Evolutionary conservation across 106 monocot species (phyloP), one percentile per base, ranked within the genome.

Genomic region (Gastrodia elata): DNA sequence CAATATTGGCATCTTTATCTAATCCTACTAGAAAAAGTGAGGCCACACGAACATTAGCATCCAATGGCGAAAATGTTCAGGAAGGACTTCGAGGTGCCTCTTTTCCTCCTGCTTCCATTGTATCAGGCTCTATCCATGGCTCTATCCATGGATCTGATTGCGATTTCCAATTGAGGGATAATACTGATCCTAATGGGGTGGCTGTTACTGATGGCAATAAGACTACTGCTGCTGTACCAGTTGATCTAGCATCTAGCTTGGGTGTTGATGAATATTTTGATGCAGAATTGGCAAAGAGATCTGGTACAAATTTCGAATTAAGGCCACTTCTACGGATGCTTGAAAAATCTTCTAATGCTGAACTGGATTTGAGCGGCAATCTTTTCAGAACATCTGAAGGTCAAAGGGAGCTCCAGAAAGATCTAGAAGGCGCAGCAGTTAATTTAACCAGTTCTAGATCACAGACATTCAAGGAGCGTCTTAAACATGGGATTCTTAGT

Each of bases 1-100:
- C 89, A 77, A 90, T 94, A 76, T 65, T 94, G 11, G 90, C 89
- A 57, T 94, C 94, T 58, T 37, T 90, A 39, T 94, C 87, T 38
- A 83, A 82, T 83, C 41, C 77, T 73, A n/a, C n/a, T n/a, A 42
- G 73, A 56, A 82, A 94, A 65, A 86, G 86, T 65, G 10, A 77
- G 24, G 3, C 81, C 38, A 77, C 44, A 39, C 48, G 76, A 71
- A 75, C 81, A n/a, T 43, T 83, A 22, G 57, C 82, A 49, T 70
- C 85, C 72, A 85, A 77, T 71, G 80, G 30, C 64, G 85, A 83
- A 13, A 77, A 84, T 72, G 24, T 48, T 39, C 78, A 81, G 40
- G 49, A 74, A 80, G 79, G 64, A 57, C 48, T 69, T 11, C 86
- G 80, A 61, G 75, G 40, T 14, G 70, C 83, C 76, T 38, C 59